Conservation (phyloP, 176 grass and related monocot species). For the Aegilops tauschii region DNA sequence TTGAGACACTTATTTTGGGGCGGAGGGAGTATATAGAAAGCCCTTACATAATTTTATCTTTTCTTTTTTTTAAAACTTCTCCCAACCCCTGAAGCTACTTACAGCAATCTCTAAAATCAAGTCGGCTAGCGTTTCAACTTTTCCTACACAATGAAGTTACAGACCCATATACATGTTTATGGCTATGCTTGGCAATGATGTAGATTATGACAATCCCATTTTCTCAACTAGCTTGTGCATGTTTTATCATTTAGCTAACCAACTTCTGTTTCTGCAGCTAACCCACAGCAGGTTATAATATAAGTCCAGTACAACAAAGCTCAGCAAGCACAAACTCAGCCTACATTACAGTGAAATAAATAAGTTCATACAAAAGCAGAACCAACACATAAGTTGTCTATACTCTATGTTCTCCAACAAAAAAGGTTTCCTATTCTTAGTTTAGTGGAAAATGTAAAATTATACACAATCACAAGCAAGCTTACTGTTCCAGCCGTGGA, state of each 20-base stretch:
- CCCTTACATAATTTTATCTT: not conserved
- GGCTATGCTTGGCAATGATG: not conserved
- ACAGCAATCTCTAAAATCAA: not conserved
- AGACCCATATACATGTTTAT: not conserved
- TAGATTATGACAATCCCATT: not conserved
- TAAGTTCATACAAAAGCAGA: constrained; percentile 17
- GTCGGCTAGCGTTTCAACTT: not conserved
- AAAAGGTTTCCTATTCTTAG: constrained; percentile 11
- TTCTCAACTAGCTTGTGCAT: not conserved
- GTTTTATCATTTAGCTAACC: not conserved
- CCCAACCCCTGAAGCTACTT: not conserved
- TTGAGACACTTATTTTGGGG: too few relatives aligned
- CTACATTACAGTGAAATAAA: not conserved
- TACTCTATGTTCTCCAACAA: not conserved
- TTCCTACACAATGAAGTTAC: not conserved
- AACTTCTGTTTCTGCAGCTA: not conserved
- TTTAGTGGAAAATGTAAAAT: constrained; percentile 26
- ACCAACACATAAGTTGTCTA: constrained; percentile 4
- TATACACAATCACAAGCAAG: constrained; percentile 18
- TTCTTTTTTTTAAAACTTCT: not conserved
- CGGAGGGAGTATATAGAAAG: too few relatives aligned
- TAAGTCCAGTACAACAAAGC: not conserved
- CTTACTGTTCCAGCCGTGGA: constrained; percentile 99
- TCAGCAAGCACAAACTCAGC: not conserved
- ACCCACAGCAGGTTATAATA: not conserved